Evolutionary conservation across 2,329 filamentous ascomycete species (phyloP).

Genomic region (Talaromyces pinophilus): DNA sequence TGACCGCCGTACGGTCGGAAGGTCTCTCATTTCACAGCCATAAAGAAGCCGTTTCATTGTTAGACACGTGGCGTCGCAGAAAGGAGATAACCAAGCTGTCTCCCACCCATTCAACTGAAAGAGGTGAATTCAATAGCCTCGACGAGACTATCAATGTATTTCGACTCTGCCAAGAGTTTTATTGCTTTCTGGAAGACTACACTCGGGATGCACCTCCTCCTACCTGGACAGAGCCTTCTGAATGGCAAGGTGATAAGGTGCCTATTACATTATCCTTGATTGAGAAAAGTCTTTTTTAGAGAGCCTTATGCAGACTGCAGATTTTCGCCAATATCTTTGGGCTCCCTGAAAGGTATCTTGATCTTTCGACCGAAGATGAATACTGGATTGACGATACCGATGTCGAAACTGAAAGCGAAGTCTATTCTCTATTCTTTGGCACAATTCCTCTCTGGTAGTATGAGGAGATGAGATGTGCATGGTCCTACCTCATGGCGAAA

Average conservation of each 20-base stretch:
- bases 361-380: background rate
- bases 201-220: background rate
- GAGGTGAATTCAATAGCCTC: background rate
- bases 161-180: background rate
- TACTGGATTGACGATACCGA: background rate
- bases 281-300: slow-evolving; percentile 6
- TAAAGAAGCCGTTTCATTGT: background rate
- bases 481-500: slow-evolving; percentile 1
- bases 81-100: background rate
- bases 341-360: background rate
- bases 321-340: slow-evolving; percentile 13
- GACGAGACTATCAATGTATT: slow-evolving; percentile 8
- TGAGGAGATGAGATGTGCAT: slow-evolving; percentile 12
- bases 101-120: no score
- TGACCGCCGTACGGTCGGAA: slow-evolving; percentile 15
- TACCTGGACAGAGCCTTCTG: background rate
- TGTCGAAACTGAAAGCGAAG: background rate
- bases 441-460: slow-evolving; percentile 13
- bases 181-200: slow-evolving; percentile 16
- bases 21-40: slow-evolving; percentile 2
- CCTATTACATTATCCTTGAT: background rate
- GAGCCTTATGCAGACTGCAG: slow-evolving; percentile 17
- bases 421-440: slow-evolving; percentile 6
- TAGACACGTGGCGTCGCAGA: slow-evolving; percentile 11
- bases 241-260: background rate